Evolutionary conservation across 768 basidiomycete species (phyloP).

Genomic region (Rhizopogon salebrosus): DNA sequence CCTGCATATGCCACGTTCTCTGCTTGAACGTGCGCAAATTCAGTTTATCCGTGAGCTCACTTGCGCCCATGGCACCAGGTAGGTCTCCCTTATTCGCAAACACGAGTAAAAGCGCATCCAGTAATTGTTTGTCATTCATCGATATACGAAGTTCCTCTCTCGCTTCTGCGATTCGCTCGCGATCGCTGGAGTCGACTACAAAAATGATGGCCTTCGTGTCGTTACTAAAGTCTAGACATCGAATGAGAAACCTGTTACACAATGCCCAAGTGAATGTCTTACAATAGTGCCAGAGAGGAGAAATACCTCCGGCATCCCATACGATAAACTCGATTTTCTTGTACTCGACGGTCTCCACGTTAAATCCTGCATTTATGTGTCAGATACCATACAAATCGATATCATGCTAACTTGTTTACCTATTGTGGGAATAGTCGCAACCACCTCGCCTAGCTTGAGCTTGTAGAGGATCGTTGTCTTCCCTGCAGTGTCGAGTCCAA

Average conservation of each 20-base stretch:
- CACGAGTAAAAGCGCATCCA: conserved; percentile 92
- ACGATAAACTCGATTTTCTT: conserved; percentile 96
- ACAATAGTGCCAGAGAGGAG: conserved; percentile 91
- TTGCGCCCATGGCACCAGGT: no score
- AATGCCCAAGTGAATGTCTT: no score
- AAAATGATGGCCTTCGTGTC: conserved; percentile 98
- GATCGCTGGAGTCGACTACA: conserved; percentile 94
- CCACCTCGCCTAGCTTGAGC: conserved; percentile 96
- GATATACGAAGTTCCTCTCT: conserved; percentile 93
- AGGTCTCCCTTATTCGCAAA: no score
- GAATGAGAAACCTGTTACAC: background rate
- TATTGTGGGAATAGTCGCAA: conserved; percentile 93
- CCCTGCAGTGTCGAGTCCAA: conserved; percentile 94
- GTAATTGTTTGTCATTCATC: conserved; percentile 95
- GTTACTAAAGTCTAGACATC: conserved; percentile 63
- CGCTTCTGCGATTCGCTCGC: conserved; percentile 94
- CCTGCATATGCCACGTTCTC: conserved; percentile 98
- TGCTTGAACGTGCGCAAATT: no score
- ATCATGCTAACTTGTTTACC: conserved; percentile 41
- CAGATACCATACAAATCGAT: no score
- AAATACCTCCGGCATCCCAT: no score
- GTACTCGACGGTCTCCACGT: conserved; percentile 96
- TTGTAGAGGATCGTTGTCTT: conserved; percentile 99
- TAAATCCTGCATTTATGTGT: conserved; percentile 90
- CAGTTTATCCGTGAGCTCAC: no score